These are phyloP conservation scores for Sarcodon sp. DNA, from an alignment of 768 basidiomycete species.

Conservation along the genomic window DNA sequence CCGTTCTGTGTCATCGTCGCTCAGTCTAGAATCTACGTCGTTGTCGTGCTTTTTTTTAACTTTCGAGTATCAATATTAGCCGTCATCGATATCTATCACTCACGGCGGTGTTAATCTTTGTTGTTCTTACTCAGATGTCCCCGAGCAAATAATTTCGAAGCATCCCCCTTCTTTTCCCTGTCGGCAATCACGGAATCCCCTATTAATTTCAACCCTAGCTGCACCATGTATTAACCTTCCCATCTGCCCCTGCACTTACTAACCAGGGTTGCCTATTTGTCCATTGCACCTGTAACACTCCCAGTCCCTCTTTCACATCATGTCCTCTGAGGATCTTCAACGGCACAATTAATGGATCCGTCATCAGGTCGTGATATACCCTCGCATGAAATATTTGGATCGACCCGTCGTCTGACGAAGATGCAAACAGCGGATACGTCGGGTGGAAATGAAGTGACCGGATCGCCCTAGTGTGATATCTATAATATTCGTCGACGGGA, in stretches of 20 bases:
- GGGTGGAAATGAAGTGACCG: conserved; percentile 91
- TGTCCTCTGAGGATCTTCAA: conserved; percentile 96
- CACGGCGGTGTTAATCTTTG: too few relatives aligned
- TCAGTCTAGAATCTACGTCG: too few relatives aligned
- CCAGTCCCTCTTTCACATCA: conserved; percentile 69
- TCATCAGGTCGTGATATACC: conserved; percentile 91
- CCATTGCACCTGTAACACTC: conserved; percentile 88
- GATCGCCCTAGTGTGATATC: conserved; percentile 90
- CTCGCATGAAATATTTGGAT: conserved; percentile 96
- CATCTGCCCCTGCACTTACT: conserved; percentile 87
- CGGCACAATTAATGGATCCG: conserved; percentile 94
- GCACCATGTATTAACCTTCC: conserved; percentile 80
- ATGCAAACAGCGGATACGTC: conserved; percentile 90
- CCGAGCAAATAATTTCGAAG: too few relatives aligned
- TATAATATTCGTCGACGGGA: conserved; percentile 16
- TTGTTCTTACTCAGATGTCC: too few relatives aligned
- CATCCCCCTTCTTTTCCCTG: too few relatives aligned
- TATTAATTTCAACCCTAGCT: conserved; percentile 25
- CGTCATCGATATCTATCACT: too few relatives aligned
- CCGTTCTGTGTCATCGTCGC: too few relatives aligned
- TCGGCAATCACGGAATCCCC: too few relatives aligned
- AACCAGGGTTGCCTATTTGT: conserved; percentile 86
- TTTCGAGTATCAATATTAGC: too few relatives aligned
- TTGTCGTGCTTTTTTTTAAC: too few relatives aligned
- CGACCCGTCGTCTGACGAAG: conserved; percentile 92